Percentiles rank a stretch among this genome's conserved stretches.
These are phyloP conservation scores for Phytophthora quininea DNA, from an alignment of 352 stramenopile species.

Conservation along the genomic window DNA sequence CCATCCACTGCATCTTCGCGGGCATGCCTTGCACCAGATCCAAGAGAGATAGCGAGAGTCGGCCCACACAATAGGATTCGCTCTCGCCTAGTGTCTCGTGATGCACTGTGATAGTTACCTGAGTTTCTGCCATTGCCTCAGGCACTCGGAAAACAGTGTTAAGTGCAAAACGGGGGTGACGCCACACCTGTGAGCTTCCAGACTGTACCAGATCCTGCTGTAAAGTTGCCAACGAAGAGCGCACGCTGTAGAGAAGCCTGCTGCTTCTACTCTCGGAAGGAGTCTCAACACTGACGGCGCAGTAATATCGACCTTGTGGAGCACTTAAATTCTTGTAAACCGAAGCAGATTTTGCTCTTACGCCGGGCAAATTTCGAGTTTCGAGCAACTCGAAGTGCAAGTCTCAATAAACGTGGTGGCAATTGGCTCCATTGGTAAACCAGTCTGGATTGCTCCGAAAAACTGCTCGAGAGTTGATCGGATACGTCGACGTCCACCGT, in stretches of 20 bases:
- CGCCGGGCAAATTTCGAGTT: slow-evolving; percentile 30
- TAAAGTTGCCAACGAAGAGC: slow-evolving; percentile 42
- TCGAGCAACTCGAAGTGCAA: slow-evolving; percentile 68
- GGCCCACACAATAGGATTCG: slow-evolving; percentile 38
- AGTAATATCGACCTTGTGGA: slow-evolving; percentile 24
- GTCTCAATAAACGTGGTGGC: slow-evolving; percentile 56
- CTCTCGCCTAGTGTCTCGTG: slow-evolving; percentile 41
- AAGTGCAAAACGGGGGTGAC: slow-evolving; percentile 54
- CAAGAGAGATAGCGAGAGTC: slow-evolving; percentile 38
- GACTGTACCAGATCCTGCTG: slow-evolving; percentile 57
- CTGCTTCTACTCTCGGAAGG: slow-evolving; percentile 12
- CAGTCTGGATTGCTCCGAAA: slow-evolving; percentile 27
- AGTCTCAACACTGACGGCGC: slow-evolving; percentile 34
- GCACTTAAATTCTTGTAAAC: background rate
- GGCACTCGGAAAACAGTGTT: slow-evolving; percentile 50
- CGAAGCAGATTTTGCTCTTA: background rate
- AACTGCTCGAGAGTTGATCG: slow-evolving; percentile 34
- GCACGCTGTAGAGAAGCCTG: slow-evolving; percentile 50
- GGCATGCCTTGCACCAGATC: slow-evolving; percentile 66
- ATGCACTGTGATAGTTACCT: slow-evolving; percentile 53
- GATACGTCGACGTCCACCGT: slow-evolving; percentile 16
- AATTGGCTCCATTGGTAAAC: slow-evolving; percentile 28
- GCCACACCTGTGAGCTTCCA: slow-evolving; percentile 49
- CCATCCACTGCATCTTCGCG: slow-evolving; percentile 66
- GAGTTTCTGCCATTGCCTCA: slow-evolving; percentile 42